Percentiles rank a stretch among this genome's conserved stretches.
Conservation (phyloP, 2,329 filamentous ascomycete species). For the Anthostomella pinea region DNA sequence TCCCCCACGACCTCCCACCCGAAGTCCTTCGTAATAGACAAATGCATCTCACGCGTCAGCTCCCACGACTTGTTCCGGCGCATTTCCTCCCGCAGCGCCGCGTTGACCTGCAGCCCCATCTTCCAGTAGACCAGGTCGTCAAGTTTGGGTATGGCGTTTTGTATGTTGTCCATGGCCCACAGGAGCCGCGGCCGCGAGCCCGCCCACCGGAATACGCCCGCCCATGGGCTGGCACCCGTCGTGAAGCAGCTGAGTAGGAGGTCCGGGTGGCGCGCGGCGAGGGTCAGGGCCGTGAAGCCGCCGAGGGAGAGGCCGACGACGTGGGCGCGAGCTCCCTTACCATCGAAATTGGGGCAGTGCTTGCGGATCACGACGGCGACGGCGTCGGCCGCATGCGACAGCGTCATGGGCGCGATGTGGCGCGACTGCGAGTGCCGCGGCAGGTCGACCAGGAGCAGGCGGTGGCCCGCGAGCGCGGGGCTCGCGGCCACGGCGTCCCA, state of each 20-base stretch:
- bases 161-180: slow-evolving; percentile 27
- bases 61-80: slow-evolving; percentile 30
- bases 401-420: slow-evolving; percentile 31
- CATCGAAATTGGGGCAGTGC: no score
- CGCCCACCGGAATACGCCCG: slow-evolving; percentile 13
- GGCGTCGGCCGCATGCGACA: slow-evolving; percentile 29
- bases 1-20: slow-evolving; percentile 26
- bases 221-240: slow-evolving; percentile 33
- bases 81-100: slow-evolving; percentile 35
- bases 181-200: slow-evolving; percentile 25
- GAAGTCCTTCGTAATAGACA: slow-evolving; percentile 21
- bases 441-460: slow-evolving; percentile 39
- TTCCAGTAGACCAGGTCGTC: no score
- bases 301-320: slow-evolving; percentile 41
- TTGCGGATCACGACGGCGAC: slow-evolving; percentile 38
- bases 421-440: slow-evolving; percentile 38
- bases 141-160: slow-evolving; percentile 27
- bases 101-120: slow-evolving; percentile 27
- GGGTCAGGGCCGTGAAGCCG: slow-evolving; percentile 34
- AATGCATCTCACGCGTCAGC: slow-evolving; percentile 13
- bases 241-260: slow-evolving; percentile 35
- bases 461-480: slow-evolving; percentile 36
- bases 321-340: slow-evolving; percentile 37
- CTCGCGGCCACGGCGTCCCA: no score
- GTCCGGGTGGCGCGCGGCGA: slow-evolving; percentile 33